A percentile compares a stretch with the other conserved stretches of the same genome.
Conservation (phyloP, 768 basidiomycete genomes). For the Mycena capillaripes region DNA sequence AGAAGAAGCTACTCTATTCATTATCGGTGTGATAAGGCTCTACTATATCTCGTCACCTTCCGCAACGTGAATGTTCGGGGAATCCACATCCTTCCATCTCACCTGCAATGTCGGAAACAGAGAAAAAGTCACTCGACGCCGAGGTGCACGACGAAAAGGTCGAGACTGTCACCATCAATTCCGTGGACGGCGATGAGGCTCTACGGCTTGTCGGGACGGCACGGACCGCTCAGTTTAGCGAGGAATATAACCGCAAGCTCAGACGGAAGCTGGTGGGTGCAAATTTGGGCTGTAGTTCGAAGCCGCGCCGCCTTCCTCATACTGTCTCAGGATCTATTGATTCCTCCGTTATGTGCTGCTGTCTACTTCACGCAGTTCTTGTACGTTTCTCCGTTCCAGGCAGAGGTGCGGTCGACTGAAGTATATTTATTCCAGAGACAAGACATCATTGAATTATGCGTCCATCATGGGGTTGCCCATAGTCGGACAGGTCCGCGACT, state of each 20-base stretch:
- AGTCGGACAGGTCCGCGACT: conserved; percentile 61
- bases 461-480: conserved; percentile 80
- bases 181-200: conserved; percentile 69
- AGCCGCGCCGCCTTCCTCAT: neutral
- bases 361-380: conserved; percentile 80
- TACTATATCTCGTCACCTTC: conserved; percentile 13
- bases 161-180: conserved; percentile 48
- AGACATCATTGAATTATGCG: conserved; percentile 80
- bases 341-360: conserved; percentile 70
- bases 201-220: conserved; percentile 70
- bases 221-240: conserved; percentile 65
- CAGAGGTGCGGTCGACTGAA: neutral
- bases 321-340: conserved; percentile 58
- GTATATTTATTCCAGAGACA: conserved; percentile 60
- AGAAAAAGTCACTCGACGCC: conserved; percentile 35
- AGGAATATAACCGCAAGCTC: conserved; percentile 70
- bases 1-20: conserved; percentile 31
- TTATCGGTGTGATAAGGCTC: conserved; percentile 20
- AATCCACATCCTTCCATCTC: neutral
- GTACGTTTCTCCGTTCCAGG: conserved; percentile 49
- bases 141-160: conserved; percentile 50
- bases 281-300: neutral
- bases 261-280: conserved; percentile 67
- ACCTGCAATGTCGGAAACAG: conserved; percentile 18
- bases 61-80: neutral